phyloP scores from a whole-genome alignment of 2,329 filamentous ascomycete species.

The Fonsecaea pedrosoi region DNA sequence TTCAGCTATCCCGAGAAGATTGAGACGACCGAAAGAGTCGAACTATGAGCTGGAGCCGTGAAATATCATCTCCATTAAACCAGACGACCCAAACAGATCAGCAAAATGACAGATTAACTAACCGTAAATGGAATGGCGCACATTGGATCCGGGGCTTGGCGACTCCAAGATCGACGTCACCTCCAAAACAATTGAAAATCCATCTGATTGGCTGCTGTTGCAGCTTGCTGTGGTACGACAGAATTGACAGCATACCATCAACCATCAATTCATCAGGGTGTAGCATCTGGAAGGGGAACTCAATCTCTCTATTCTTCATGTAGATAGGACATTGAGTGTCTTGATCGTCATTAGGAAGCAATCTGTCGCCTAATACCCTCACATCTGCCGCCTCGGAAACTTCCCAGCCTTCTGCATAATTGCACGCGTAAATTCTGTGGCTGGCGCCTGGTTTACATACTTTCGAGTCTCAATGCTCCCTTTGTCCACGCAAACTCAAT shows the following conservation, averaged over 20 bases:
- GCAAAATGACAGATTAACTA: not conserved
- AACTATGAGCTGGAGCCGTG: slow-evolving; percentile 6
- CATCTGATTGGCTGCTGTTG: not conserved
- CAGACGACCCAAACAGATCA: not conserved
- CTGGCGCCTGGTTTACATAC: slow-evolving; percentile 35
- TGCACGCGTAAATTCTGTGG: slow-evolving; percentile 35
- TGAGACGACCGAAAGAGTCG: slow-evolving; percentile 58
- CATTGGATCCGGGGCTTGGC: not conserved
- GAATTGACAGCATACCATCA: not conserved
- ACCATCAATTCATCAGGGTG: not conserved
- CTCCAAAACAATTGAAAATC: slow-evolving; percentile 6
- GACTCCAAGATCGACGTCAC: slow-evolving; percentile 6
- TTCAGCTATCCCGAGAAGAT: slow-evolving; percentile 70
- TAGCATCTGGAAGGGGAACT: not conserved
- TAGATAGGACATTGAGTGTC: not conserved
- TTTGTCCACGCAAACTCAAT: not conserved
- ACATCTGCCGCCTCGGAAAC: not conserved
- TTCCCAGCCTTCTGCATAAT: slow-evolving; percentile 30
- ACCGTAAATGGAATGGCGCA: not conserved
- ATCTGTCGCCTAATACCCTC: not conserved
- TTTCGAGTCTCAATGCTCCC: slow-evolving; percentile 22
- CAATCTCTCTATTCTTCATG: not conserved
- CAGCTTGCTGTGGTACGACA: not conserved
- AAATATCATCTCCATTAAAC: not conserved
- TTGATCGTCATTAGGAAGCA: not conserved